These are phyloP conservation scores for Spencermartinsiella europaea DNA, from an alignment of 805 yeast genomes.

Conservation along the genomic window DNA sequence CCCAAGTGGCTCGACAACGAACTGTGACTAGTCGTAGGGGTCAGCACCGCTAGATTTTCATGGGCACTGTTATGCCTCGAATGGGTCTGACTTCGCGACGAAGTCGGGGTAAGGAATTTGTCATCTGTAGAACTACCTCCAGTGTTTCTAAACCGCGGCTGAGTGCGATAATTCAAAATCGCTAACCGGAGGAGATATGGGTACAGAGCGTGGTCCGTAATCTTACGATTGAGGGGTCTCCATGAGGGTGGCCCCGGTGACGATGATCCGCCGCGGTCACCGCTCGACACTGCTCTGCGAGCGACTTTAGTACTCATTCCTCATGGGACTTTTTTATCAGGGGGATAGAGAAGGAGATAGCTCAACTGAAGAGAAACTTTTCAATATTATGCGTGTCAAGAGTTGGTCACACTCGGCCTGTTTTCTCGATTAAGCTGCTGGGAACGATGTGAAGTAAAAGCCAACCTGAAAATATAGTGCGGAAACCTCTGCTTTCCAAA, in stretches of 20 bases:
- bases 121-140: conserved; percentile 1
- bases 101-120: not conserved
- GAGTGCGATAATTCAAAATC: conserved; percentile 55
- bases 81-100: conserved; percentile 3
- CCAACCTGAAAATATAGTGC: too few relatives aligned
- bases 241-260: conserved; percentile 12
- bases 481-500: too few relatives aligned
- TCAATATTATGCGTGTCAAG: too few relatives aligned
- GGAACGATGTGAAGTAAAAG: too few relatives aligned
- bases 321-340: too few relatives aligned
- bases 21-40: conserved; percentile 3
- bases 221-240: conserved; percentile 11
- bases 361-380: too few relatives aligned
- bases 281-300: conserved; percentile 8
- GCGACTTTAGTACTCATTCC: conserved; percentile 3
- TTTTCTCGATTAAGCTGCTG: too few relatives aligned
- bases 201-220: conserved; percentile 35
- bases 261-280: not conserved
- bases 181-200: conserved; percentile 50
- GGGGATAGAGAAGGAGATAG: too few relatives aligned
- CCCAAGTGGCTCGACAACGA: not conserved
- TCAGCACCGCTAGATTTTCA: conserved; percentile 3
- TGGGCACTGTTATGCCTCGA: conserved; percentile 5
- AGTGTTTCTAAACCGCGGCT: conserved; percentile 54
- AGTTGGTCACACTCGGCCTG: too few relatives aligned